Base-by-base conservation (phyloP, 2,329 filamentous ascomycete species). In the Dactylellina sp. region DNA sequence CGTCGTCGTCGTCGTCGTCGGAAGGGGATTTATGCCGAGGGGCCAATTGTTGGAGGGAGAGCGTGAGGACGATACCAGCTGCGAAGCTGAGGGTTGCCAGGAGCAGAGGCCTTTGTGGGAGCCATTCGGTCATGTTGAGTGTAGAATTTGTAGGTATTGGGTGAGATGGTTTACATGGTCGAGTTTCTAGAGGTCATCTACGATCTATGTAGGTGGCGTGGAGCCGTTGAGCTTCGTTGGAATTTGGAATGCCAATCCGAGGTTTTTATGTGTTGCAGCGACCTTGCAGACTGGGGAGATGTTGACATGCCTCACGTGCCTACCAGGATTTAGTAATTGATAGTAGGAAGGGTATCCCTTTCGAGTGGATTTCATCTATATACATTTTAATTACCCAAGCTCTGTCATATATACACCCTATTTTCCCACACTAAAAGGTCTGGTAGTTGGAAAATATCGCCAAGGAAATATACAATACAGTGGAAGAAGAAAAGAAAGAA, bases 41-140 rank as follows among this genome's bases (percentile, higher is more conserved):
- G 35, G 52, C 24, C 25, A 75, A 50, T 2, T 18, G 62, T 55
- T 66, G 63, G 44, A 75, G 14, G 24, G 71, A 35, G 47, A 75
- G 24, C 22, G 55, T 57, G 35, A 75, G 18, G 32, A 40, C 35
- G n/a, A 75, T 64, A 3, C 71, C 71, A 1, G 57, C 63, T 6
- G 64, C 44, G 63, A 75, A 70, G 50, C 42, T 49, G 35, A 70
- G 16, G 42, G 62, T 40, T 22, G 32, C 39, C 49, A 60, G 62
- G 35, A 47, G 20, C 9, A 65, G 25, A 2, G 68, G 46, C 9
- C 60, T 56, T 22, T 55, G 68, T 9, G 53, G 60, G 18, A 65
- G 37, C 46, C 49, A 61, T 25, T 55, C 44, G 32, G 9, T 35
- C n/a, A 12, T 46, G 37, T 16, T 9, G 32, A 24, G n/a, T 52